Evolutionary conservation across 441 rosid genomes (phyloP), one percentile per base, ranked within the genome.

Genomic region (Populus hybrid): DNA sequence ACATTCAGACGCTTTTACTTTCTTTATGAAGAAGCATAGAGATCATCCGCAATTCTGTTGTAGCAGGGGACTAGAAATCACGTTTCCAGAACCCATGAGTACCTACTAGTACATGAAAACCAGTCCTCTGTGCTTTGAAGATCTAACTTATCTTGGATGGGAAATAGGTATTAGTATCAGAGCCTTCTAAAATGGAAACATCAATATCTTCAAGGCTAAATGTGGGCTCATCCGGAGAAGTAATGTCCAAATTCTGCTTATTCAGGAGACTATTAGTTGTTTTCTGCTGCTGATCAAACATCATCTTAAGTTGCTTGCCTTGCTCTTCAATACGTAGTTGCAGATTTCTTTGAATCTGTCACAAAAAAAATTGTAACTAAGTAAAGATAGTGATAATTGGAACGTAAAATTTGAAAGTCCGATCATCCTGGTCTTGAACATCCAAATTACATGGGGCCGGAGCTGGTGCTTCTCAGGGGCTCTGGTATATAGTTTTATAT

Each of bases 261-360:
- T 79, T 85, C 53, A 82, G 46, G 46, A 83, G 84, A 77, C 79
- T 79, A 64, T 84, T 84, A 26, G 70, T 89, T 46, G 87, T 82
- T 81, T 84, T 89, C 75, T 86, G 92, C 74, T 91, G 99, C 78
- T 89, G 89, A 72, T 93, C 97, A 75, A 94, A 90, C 97, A 95
- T 89, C 85, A 75, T 84, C 85, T 86, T 88, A 26, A 95, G 88
- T 36, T 92, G 89, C 83, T 80, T 86, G 68, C 95, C 97, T 83
- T 95, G 99, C 76, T 91, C 97, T 86, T 95, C 99, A 28, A 92
- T 94, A 63, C 82, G 75, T 80, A 95, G 12, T 72, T 95, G 99
- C 68, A 95, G 85, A 72, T 83, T 89, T 81, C 94, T 81, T 74
- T 91, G 98, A 81, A 90, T 89, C 98, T 95, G 79, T 28, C 16